Conservation (phyloP, 2,329 filamentous ascomycete genomes). For the Fusarium papillatum region DNA sequence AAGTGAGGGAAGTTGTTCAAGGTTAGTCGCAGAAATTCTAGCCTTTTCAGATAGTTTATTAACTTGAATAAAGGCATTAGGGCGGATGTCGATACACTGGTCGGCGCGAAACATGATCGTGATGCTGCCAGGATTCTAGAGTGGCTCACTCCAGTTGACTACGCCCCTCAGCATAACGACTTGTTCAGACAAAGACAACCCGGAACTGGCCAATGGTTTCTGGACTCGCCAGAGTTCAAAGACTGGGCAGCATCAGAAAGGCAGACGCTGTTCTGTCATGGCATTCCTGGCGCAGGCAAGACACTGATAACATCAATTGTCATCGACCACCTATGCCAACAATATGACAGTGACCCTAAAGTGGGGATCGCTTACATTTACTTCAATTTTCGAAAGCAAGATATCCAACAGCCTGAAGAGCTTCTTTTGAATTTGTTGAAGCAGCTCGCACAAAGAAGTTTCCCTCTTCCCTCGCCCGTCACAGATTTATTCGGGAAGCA, state of each 20-base stretch:
- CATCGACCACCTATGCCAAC: not conserved
- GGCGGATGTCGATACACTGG: not conserved
- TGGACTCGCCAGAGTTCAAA: not conserved
- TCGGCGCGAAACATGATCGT: not conserved
- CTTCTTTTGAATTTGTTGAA: not conserved
- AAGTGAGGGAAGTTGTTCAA: not conserved
- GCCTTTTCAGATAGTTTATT: not conserved
- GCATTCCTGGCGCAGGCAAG: constrained; percentile 12
- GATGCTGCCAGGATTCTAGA: not conserved
- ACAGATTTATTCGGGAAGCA: not conserved
- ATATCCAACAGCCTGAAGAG: not conserved
- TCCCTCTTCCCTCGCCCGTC: not conserved
- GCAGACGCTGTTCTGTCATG: not conserved
- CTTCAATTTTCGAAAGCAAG: not conserved
- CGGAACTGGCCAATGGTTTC: constrained; percentile 5
- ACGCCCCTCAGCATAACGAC: not conserved
- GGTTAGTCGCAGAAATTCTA: not conserved
- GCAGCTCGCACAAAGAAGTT: not conserved
- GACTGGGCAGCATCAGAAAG: not conserved
- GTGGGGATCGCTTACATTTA: constrained; percentile 4
- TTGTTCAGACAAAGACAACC: not conserved
- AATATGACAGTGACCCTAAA: not conserved
- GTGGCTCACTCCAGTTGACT: constrained; percentile 8
- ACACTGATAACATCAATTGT: not conserved
- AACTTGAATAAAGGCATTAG: not conserved